phyloP scores from a whole-genome alignment of 345 rosid species.

The Citrus australasica region DNA sequence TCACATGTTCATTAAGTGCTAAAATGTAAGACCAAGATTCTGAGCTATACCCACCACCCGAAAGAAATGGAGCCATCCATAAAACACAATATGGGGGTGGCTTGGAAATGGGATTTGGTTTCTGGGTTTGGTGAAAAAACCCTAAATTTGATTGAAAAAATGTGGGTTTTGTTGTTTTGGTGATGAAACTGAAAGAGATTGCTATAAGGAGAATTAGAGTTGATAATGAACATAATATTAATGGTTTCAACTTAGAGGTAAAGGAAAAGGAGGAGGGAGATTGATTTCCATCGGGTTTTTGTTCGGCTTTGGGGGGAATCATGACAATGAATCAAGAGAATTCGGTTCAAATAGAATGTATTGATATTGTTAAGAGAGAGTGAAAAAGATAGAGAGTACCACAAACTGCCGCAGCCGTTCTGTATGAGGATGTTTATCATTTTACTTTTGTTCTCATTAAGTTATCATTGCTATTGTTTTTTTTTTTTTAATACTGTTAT shows the following conservation, averaged over 20 bases:
- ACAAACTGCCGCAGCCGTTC: background rate
- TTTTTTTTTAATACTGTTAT: no score
- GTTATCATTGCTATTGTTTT: no score
- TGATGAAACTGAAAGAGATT: slow-evolving; percentile 35
- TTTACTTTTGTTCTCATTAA: no score
- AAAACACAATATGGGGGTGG: slow-evolving; percentile 57
- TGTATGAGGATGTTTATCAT: no score
- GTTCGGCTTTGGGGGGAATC: slow-evolving; percentile 24
- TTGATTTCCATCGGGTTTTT: background rate
- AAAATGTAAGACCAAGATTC: slow-evolving; percentile 82
- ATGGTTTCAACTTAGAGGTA: slow-evolving; percentile 26
- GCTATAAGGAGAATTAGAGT: slow-evolving; percentile 42
- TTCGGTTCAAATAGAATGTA: background rate
- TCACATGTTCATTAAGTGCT: slow-evolving; percentile 41
- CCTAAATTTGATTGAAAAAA: slow-evolving; percentile 26
- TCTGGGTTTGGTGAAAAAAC: slow-evolving; percentile 15
- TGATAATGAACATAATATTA: slow-evolving; percentile 37
- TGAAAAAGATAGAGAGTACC: background rate
- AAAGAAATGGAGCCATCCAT: slow-evolving; percentile 94
- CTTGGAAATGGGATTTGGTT: slow-evolving; percentile 13
- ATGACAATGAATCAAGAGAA: slow-evolving; percentile 9
- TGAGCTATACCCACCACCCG: slow-evolving; percentile 93
- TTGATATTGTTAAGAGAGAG: background rate
- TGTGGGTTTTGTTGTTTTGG: slow-evolving; percentile 30
- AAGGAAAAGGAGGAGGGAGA: background rate